phyloP scores from a whole-genome alignment of 345 rosid species.

The Arabis alpina region DNA sequence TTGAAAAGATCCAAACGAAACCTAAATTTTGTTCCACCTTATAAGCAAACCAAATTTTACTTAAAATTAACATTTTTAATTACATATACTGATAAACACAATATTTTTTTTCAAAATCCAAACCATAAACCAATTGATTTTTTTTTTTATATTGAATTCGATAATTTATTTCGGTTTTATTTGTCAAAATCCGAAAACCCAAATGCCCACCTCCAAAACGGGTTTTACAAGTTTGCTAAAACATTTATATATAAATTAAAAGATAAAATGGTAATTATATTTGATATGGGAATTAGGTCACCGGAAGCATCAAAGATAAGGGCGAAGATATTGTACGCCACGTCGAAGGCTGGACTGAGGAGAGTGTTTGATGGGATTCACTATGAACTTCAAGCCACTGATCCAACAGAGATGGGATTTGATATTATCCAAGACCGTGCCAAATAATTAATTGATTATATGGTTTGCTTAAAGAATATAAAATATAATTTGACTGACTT shows the following conservation, averaged over 20 bases:
- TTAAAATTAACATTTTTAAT: too few relatives aligned
- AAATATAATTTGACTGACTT: slow-evolving; percentile 36
- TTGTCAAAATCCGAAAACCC: too few relatives aligned
- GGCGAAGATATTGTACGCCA: slow-evolving; percentile 87
- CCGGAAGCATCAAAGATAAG: slow-evolving; percentile 85
- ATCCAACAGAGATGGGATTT: slow-evolving; percentile 93
- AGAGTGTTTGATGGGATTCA: slow-evolving; percentile 89
- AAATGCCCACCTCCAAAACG: not conserved
- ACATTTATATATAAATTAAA: not conserved
- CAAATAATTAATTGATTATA: slow-evolving; percentile 41
- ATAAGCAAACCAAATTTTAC: too few relatives aligned
- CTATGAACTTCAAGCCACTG: slow-evolving; percentile 96
- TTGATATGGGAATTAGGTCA: slow-evolving; percentile 52
- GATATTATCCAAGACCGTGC: slow-evolving; percentile 84
- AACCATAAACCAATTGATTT: too few relatives aligned
- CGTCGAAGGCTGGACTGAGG: slow-evolving; percentile 84
- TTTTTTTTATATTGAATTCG: too few relatives aligned
- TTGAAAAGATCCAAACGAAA: too few relatives aligned
- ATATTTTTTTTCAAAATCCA: too few relatives aligned
- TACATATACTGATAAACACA: too few relatives aligned
- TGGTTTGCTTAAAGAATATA: not conserved
- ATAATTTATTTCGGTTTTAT: too few relatives aligned
- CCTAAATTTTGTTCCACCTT: too few relatives aligned
- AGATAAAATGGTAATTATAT: not conserved
- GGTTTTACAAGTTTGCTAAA: too few relatives aligned